phyloP scores from a whole-genome alignment of 2,329 filamentous ascomycete genomes.

The Nemania sp. region DNA sequence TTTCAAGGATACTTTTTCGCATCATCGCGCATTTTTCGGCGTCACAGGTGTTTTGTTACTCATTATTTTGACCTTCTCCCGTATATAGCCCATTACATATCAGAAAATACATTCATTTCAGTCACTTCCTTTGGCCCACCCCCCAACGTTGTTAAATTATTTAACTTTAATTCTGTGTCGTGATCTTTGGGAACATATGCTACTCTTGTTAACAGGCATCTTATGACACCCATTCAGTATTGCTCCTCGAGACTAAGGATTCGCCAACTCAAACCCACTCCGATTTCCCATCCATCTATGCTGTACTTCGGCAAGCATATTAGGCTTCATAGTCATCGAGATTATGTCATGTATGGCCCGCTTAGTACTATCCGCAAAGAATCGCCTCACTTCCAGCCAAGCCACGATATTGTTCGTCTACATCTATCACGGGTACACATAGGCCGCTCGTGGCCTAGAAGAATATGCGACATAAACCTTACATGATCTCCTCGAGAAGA shows the following conservation, averaged over 20 bases:
- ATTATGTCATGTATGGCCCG: too few species aligned
- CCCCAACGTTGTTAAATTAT: not conserved
- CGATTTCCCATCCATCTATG: too few species aligned
- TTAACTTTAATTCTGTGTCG: not conserved
- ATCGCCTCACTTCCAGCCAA: not conserved
- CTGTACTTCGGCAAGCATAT: too few species aligned
- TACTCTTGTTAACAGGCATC: not conserved
- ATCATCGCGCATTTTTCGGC: slow-evolving; percentile 40
- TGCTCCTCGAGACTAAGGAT: too few species aligned
- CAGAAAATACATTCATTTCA: slow-evolving; percentile 15
- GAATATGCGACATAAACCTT: too few species aligned
- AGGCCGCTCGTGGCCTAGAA: too few species aligned
- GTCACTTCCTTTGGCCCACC: not conserved
- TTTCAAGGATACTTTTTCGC: slow-evolving; percentile 17
- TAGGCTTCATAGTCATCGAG: too few species aligned
- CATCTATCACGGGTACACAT: too few species aligned
- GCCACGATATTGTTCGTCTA: too few species aligned
- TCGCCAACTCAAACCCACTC: too few species aligned
- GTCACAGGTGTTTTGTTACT: slow-evolving; percentile 30
- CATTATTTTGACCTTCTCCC: slow-evolving; percentile 15
- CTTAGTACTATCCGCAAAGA: not conserved
- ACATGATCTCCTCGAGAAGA: too few species aligned
- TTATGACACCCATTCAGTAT: too few species aligned
- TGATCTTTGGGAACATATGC: not conserved
- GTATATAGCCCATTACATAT: slow-evolving; percentile 33